phyloP scores from a whole-genome alignment of 2,329 filamentous ascomycete species.

The Microdochium bolleyi region DNA sequence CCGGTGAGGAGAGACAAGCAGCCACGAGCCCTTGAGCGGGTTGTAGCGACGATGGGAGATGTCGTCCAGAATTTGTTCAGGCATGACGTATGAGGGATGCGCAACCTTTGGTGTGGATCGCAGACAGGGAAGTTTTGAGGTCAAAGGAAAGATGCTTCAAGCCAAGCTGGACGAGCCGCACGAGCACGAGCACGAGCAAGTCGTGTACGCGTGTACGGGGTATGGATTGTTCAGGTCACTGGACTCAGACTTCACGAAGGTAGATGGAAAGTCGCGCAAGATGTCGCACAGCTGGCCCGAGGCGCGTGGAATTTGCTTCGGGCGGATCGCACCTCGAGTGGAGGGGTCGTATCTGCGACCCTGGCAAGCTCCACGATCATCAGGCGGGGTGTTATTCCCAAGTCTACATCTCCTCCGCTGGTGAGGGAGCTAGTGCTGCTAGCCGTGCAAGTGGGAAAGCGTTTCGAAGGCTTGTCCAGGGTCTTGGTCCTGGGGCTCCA shows the following conservation, averaged over 20 bases:
- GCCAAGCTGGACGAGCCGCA: neutral
- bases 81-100: constrained; percentile 38
- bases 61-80: constrained; percentile 76
- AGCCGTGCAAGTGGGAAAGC: neutral
- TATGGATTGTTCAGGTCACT: too few relatives aligned
- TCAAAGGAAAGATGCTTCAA: neutral
- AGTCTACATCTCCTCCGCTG: neutral
- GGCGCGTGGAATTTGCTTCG: neutral
- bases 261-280: neutral
- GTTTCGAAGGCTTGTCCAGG: neutral
- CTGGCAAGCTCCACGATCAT: neutral
- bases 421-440: neutral
- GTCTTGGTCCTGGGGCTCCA: neutral
- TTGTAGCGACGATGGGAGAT: constrained; percentile 96
- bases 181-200: too few relatives aligned
- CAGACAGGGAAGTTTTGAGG: neutral
- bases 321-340: constrained; percentile 1
- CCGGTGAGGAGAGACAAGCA: constrained; percentile 90
- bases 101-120: neutral
- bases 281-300: neutral
- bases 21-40: constrained; percentile 79
- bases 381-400: neutral
- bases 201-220: too few relatives aligned
- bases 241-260: neutral
- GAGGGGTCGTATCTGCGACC: neutral